These are phyloP conservation scores for Hyaloscypha hepaticicola DNA, from an alignment of 495 filamentous ascomycete species.

Conservation along the genomic window DNA sequence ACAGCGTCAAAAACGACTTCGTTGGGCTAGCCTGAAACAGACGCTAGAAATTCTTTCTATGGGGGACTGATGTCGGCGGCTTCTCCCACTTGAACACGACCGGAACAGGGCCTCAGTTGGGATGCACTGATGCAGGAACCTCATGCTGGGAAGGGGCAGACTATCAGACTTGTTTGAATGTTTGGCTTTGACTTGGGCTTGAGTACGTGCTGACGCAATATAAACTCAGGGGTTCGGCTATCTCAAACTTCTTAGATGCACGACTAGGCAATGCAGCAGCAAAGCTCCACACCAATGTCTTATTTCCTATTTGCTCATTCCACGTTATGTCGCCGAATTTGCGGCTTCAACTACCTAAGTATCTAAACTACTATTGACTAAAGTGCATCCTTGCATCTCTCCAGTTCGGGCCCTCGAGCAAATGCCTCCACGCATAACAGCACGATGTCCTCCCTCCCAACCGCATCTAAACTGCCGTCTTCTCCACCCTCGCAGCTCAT, in stretches of 20 bases:
- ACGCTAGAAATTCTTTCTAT: no score
- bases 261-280: neutral
- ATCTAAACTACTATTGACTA: neutral
- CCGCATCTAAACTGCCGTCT: neutral
- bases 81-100: no score
- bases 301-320: neutral
- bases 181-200: no score
- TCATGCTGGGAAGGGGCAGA: no score
- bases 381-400: neutral
- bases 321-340: neutral
- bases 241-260: neutral
- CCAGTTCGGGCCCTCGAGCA: neutral
- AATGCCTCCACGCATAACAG: neutral
- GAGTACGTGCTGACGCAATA: neutral
- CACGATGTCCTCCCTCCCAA: neutral
- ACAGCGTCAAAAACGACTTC: no score
- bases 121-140: no score
- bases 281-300: neutral
- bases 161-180: no score
- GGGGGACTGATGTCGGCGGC: no score
- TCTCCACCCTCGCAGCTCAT: neutral
- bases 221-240: neutral
- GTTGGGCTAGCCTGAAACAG: no score
- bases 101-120: no score
- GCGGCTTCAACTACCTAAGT: neutral